Percentiles rank a stretch among this genome's conserved stretches.
These are phyloP conservation scores for Suhomyces tanzawaensis DNA, from an alignment of 805 yeast species.

Conservation along the genomic window DNA sequence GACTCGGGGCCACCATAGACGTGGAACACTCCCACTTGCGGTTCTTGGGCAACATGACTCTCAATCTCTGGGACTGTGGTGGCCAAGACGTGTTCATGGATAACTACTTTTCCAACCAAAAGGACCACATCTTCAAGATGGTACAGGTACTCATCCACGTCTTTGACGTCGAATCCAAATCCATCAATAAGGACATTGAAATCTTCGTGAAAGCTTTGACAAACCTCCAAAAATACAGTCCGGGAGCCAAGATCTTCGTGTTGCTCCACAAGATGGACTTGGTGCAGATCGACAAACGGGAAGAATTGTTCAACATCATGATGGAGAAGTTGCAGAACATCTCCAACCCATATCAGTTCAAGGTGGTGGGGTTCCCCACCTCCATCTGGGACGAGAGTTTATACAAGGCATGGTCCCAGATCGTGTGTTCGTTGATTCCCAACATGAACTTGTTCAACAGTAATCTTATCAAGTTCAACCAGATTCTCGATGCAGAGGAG, in stretches of 20 bases:
- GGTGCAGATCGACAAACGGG: slow-evolving; percentile 81
- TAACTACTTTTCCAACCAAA: slow-evolving; percentile 81
- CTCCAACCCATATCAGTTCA: slow-evolving; percentile 62
- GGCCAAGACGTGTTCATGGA: slow-evolving; percentile 97
- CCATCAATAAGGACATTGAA: slow-evolving; percentile 88
- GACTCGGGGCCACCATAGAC: slow-evolving; percentile 95
- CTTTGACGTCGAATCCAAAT: slow-evolving; percentile 91
- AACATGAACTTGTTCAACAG: slow-evolving; percentile 80
- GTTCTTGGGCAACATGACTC: slow-evolving; percentile 90
- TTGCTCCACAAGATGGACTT: slow-evolving; percentile 94
- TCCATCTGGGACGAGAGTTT: slow-evolving; percentile 96
- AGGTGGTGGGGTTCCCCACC: slow-evolving; percentile 84
- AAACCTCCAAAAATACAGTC: slow-evolving; percentile 79
- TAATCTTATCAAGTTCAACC: slow-evolving; percentile 69
- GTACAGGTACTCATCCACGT: slow-evolving; percentile 95
- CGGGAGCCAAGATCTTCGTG: slow-evolving; percentile 88
- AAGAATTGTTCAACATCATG: slow-evolving; percentile 79
- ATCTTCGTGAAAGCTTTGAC: slow-evolving; percentile 82
- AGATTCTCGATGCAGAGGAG: slow-evolving; percentile 79
- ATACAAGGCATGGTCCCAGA: slow-evolving; percentile 95
- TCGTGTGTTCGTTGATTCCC: slow-evolving; percentile 92
- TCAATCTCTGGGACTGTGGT: slow-evolving; percentile 97
- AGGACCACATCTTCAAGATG: slow-evolving; percentile 91
- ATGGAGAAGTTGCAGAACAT: slow-evolving; percentile 76
- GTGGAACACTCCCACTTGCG: slow-evolving; percentile 96